Percentiles rank a stretch among this genome's conserved stretches.
phyloP scores from a whole-genome alignment of 495 filamentous ascomycete genomes.

The Aspergillus hancockii region DNA sequence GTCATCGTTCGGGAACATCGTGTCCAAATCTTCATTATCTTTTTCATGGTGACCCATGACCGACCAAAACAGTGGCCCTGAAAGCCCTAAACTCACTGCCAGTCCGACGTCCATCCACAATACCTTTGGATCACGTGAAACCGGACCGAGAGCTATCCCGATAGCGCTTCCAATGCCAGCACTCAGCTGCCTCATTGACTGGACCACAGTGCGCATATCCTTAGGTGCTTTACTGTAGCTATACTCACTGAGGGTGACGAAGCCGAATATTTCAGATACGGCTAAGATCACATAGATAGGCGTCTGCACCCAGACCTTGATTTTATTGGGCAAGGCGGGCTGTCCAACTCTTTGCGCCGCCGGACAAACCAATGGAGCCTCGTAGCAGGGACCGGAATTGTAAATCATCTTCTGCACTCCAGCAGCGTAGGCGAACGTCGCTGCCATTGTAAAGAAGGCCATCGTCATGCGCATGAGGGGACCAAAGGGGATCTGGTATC shows the following conservation, averaged over 20 bases:
- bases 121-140: too few species aligned
- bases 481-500: background rate
- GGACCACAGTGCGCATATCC: background rate
- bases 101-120: too few species aligned
- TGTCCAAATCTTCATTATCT: too few species aligned
- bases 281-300: background rate
- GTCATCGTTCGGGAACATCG: too few species aligned
- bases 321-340: background rate
- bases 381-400: too few species aligned
- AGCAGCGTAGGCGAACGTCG: background rate
- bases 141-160: background rate
- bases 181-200: background rate
- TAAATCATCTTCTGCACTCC: background rate
- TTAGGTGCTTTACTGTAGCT: background rate
- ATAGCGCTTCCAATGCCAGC: background rate
- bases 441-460: background rate
- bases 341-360: background rate
- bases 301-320: slow-evolving; percentile 4
- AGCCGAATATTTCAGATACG: slow-evolving; percentile 4
- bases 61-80: too few species aligned
- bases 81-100: too few species aligned
- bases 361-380: slow-evolving; percentile 3
- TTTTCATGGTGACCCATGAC: too few species aligned
- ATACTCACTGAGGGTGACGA: slow-evolving; percentile 3
- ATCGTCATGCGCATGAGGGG: background rate